Evolutionary conservation across 805 yeast genomes (phyloP), one percentile per base, ranked within the genome.

Genomic region (Ogataea dorogensis): DNA sequence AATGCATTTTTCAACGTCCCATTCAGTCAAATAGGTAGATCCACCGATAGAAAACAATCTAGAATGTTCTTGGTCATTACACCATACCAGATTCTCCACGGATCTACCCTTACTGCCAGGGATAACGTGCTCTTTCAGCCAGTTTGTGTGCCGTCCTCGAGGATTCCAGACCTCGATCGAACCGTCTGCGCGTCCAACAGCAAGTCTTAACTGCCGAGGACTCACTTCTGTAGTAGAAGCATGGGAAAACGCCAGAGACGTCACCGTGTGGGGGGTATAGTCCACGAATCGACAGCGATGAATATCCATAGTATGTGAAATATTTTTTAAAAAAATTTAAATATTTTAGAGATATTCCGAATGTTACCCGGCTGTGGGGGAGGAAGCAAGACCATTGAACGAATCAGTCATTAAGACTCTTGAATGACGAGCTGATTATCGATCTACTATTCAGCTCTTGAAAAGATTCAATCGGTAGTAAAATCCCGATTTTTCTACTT

Each of bases 81-180:
- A 58, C 98, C 98, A 93, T 14, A 81, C 81, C 7, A 93, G 61
- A 0, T 95, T 96, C 64, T 93, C 99, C 36, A 93, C 75, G 6
- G 96, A 79, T 42, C 94, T 73, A 17, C 83, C 95, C 39, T 72
- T 71, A 2, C 94, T 87, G 9, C 98, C 97, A 37, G 74, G 76
- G 28, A 91, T 68, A 0, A 76, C 66, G 14, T 62, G 58, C 53
- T 93, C 97, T 46, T 86, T 87, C 35, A 77, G 64, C 97, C 97
- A 89, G 51, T 75, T 73, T 43, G 72, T 69, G 51, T 79, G 70
- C 7, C 53, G 45, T 31, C 53, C 53, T 34, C 58, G 46, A 25
- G 96, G 96, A 58, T 86, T 86, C 96, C 98, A 91, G 21, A 93
- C 79, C 61, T 93, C 98, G 41, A 93, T 84, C 53, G 89, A 89